Percentiles rank a stretch among this genome's conserved stretches.
phyloP scores from a whole-genome alignment of 75 land plant species.

The Selaginella moellendorffii region DNA sequence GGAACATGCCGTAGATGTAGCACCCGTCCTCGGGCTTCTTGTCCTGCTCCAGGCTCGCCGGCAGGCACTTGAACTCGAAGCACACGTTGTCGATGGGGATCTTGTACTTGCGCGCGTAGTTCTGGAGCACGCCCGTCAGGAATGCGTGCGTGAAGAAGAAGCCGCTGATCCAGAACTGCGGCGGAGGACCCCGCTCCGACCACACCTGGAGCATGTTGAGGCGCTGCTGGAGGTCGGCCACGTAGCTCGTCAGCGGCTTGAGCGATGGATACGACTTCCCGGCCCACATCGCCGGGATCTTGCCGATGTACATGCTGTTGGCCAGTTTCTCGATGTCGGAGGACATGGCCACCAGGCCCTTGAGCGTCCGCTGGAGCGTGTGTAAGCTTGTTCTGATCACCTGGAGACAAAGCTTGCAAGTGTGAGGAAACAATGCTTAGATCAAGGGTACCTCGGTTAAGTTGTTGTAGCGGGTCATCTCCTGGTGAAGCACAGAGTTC shows the following conservation, averaged over 20 bases:
- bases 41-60: conserved; percentile 9
- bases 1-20: conserved; percentile 29
- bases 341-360: conserved; percentile 29
- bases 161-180: conserved; percentile 31
- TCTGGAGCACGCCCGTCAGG: conserved; percentile 26
- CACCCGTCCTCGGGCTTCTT: conserved; percentile 25
- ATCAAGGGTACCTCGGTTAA: conserved; percentile 27
- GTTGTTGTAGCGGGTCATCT: conserved; percentile 32
- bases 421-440: no score
- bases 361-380: conserved; percentile 20
- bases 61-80: conserved; percentile 22
- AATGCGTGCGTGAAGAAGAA: conserved; percentile 36
- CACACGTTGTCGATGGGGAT: conserved; percentile 31
- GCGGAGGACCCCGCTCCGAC: conserved; percentile 29
- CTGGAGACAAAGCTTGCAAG: conserved; percentile 13
- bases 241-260: conserved; percentile 28
- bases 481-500: conserved; percentile 35
- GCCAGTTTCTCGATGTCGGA: conserved; percentile 24
- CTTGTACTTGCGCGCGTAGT: conserved; percentile 25
- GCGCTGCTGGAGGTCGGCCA: conserved; percentile 13
- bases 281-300: conserved; percentile 27
- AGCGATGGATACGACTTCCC: conserved; percentile 23
- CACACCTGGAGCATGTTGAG: conserved; percentile 21
- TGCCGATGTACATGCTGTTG: conserved; percentile 19
- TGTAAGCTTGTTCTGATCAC: conserved; percentile 20